A percentile compares a stretch with the other conserved stretches of the same genome.
Evolutionary conservation across 2,329 filamentous ascomycete genomes (phyloP).

Genomic region (Fusarium solani-melongenae): DNA sequence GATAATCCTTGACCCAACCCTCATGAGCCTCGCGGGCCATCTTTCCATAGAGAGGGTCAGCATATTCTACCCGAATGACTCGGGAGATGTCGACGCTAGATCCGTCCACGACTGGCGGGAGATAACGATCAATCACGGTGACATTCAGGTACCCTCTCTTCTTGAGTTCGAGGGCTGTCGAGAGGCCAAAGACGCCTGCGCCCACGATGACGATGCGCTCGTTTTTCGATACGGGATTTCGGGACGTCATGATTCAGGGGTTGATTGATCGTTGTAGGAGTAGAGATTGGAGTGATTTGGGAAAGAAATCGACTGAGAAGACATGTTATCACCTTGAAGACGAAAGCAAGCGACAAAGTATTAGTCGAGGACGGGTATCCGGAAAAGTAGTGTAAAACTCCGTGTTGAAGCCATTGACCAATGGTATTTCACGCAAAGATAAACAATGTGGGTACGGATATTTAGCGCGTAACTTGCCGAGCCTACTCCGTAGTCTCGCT

Average conservation of each 20-base stretch:
- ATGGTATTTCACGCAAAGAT: constrained; percentile 18
- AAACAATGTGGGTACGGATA: constrained; percentile 25
- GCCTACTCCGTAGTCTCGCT: neutral
- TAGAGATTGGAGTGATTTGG: neutral
- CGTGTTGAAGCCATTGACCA: constrained; percentile 23
- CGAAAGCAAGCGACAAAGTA: neutral
- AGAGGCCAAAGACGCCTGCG: constrained; percentile 62
- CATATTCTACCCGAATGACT: constrained; percentile 67
- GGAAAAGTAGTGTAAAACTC: constrained; percentile 24
- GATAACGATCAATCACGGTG: constrained; percentile 57
- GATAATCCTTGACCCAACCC: constrained; percentile 43
- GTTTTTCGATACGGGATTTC: constrained; percentile 32
- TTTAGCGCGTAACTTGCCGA: neutral
- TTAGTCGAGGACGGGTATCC: neutral
- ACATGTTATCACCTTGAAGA: neutral
- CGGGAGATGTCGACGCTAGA: constrained; percentile 56
- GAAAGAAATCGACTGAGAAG: neutral
- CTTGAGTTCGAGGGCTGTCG: constrained; percentile 59
- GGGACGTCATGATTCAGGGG: constrained; percentile 23
- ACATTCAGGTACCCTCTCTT: constrained; percentile 57
- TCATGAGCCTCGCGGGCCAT: constrained; percentile 58
- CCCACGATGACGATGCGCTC: constrained; percentile 53
- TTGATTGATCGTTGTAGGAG: neutral
- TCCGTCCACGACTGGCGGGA: constrained; percentile 51
- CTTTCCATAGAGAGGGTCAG: constrained; percentile 68